phyloP scores from a whole-genome alignment of 768 basidiomycete genomes.

The Leucogyrophana mollusca region DNA sequence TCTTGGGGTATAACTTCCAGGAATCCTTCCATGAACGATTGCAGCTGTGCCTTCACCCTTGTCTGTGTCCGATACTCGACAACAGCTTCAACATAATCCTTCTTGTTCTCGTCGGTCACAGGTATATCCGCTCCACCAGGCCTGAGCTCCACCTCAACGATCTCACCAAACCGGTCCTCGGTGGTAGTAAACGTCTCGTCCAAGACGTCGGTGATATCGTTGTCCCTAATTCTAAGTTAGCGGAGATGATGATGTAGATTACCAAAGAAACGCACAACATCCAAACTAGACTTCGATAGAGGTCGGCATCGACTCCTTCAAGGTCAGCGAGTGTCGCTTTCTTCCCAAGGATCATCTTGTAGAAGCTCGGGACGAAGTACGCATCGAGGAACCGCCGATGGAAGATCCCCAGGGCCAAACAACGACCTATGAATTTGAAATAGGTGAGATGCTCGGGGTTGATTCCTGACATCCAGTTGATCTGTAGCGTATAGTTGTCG shows the following conservation, averaged over 20 bases:
- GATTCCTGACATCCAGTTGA: constrained; percentile 73
- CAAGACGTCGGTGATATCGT: constrained; percentile 72
- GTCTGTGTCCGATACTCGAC: constrained; percentile 82
- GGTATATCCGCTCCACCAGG: constrained; percentile 56
- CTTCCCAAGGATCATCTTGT: constrained; percentile 74
- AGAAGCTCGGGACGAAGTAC: constrained; percentile 78
- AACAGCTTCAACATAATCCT: constrained; percentile 73
- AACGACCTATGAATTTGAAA: constrained; percentile 79
- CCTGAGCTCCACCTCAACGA: constrained; percentile 64
- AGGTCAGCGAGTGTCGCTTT: constrained; percentile 60
- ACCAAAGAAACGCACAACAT: constrained; percentile 57
- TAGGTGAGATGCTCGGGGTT: constrained; percentile 79
- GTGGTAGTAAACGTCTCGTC: constrained; percentile 72
- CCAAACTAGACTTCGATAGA: constrained; percentile 69
- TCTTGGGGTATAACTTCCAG: constrained; percentile 82
- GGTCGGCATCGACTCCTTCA: constrained; percentile 66
- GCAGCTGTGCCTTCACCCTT: constrained; percentile 81
- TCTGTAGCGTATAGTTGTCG: constrained; percentile 80
- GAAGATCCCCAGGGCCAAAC: constrained; percentile 73
- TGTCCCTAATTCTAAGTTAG: constrained; percentile 45
- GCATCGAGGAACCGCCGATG: constrained; percentile 78
- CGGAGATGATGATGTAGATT: background rate
- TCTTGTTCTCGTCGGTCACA: constrained; percentile 76
- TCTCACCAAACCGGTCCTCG: constrained; percentile 76
- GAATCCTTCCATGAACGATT: constrained; percentile 83